Base-by-base conservation (phyloP, 345 rosid species). In the Acer saccharum region DNA sequence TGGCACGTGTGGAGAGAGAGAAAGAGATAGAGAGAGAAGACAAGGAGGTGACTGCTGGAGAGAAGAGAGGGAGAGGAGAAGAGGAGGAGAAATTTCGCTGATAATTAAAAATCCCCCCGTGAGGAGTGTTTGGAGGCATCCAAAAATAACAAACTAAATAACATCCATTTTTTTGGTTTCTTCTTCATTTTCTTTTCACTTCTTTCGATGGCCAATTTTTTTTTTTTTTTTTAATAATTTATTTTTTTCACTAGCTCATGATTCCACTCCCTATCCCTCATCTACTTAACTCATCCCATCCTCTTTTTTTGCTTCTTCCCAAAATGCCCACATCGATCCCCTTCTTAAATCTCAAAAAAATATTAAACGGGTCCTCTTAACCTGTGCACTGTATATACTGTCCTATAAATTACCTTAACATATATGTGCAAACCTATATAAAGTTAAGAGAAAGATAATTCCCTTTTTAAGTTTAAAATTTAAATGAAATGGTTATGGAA, bases 61-160 rank as follows among this genome's bases (percentile, higher is more conserved):
- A 46, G 78, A 54, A 54, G 58, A 54, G 58, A 52, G 57, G 16
- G 57, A 52, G 71, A 76, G 58, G 67, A 72, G 61, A 50, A n/a
- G 27, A 63, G 25, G 21, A 25, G 43, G n/a, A 16, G 65, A 66
- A 43, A 65, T 10, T 68, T 23, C 57, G 58, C 20, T 16, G 17
- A 54, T 54, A 52, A 35, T 35, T 35, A 35, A 43, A 65, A 76
- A 32, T 12, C 10, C 76, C 75, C 92, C 89, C 93, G 93, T 89
- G 93, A 89, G 90, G 88, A 73, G 81, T 77, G 75, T 80, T 87
- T 87, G 88, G 89, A 86, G 74, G 69, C 86, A 85, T 86, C 83
- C 91, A 76, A 81, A 85, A 71, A 9, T 63, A 85, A 79, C 85
- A 80, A 74, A 77, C 80, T 60, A 68, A 78, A 6, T 16, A 54